Evolutionary conservation across 2,329 filamentous ascomycete genomes (phyloP), one percentile per base, ranked within the genome.

Genomic region (Alternaria triticimaculans): DNA sequence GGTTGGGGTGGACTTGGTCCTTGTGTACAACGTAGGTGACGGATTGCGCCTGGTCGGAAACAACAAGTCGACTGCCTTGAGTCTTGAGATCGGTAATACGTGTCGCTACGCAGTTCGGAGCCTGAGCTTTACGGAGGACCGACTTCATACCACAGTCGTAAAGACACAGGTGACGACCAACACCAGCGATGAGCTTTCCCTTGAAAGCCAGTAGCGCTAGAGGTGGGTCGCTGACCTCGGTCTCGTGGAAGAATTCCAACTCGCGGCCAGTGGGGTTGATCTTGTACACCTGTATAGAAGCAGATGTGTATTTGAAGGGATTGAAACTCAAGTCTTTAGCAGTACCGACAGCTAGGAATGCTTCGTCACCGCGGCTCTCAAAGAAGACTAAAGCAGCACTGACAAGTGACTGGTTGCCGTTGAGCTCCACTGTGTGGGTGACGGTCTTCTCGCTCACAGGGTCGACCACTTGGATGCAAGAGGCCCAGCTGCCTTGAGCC

Each of bases 161-260:
- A 50, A 97, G 87, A 57, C 93, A 88, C 23, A 99, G 82, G 33
- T 91, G 89, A 71, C 90, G 89, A 59, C 94, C 95, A 51, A 97
- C 87, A 49, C 94, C 96, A n/a, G 91, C 91, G 4, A 96, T 83
- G 1, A 99, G 85, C 68, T 92, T 91, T 28, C 96, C 96, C 79
- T 98, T 95, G 84, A 99, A 99, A 4, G 89, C 86, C n/a, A 96
- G 84, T 15, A 99, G 85, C n/a, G 96, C 95, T 73, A 93, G 89
- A 2, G 96, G 93, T 3, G 95, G 94, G 68, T 94, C 90, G 69
- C 96, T 93, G 7, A 97, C 87, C 74, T 94, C 93, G 1, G 96
- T 99, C 80, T 97, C 97, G 82, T 99, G 96, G 66, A 97, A 94
- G 62, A 98, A 96, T 75, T 97, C 92, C 15, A 99, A 87, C 73